phyloP scores from a whole-genome alignment of 225 moss, liverwort and hornwort species.

The Anthoceros angustus region DNA sequence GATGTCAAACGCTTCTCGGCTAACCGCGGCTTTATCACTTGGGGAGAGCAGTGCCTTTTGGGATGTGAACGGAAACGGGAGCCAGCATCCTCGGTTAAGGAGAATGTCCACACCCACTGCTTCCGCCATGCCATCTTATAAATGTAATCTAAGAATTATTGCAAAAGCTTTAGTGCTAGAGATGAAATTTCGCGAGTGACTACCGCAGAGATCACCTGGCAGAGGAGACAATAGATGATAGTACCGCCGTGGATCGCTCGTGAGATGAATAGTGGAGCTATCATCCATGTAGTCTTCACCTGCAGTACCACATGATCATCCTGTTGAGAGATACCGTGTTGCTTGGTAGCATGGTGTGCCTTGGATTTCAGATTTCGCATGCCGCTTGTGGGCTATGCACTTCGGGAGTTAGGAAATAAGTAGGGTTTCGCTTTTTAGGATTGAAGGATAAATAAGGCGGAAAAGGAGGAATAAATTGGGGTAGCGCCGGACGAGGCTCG shows the following conservation, averaged over 20 bases:
- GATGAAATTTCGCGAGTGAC: not conserved
- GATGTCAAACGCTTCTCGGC: conserved; percentile 96
- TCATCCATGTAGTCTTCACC: conserved; percentile 96
- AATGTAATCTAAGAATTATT: not conserved
- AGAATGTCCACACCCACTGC: conserved; percentile 87
- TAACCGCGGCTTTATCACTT: conserved; percentile 90
- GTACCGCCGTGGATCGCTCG: too few relatives aligned
- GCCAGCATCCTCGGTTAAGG: conserved; percentile 96
- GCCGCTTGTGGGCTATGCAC: too few relatives aligned
- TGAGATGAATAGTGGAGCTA: conserved; percentile 64
- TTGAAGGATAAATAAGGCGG: too few relatives aligned
- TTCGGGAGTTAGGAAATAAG: too few relatives aligned
- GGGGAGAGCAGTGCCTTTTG: conserved; percentile 78
- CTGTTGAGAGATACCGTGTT: conserved; percentile 27
- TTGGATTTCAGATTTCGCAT: conserved; percentile 78
- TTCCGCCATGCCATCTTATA: not conserved
- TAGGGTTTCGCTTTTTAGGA: too few relatives aligned
- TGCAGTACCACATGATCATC: conserved; percentile 45
- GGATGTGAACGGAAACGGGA: conserved; percentile 71
- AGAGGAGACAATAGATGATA: conserved; percentile 94
- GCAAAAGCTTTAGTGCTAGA: not conserved
- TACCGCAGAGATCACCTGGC: conserved; percentile 26
- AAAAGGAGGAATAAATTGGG: too few relatives aligned
- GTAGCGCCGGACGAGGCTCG: too few relatives aligned
- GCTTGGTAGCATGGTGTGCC: conserved; percentile 27